These are phyloP conservation scores for Lathyrus tuberosus DNA, from an alignment of 306 rosid species.

Conservation along the genomic window DNA sequence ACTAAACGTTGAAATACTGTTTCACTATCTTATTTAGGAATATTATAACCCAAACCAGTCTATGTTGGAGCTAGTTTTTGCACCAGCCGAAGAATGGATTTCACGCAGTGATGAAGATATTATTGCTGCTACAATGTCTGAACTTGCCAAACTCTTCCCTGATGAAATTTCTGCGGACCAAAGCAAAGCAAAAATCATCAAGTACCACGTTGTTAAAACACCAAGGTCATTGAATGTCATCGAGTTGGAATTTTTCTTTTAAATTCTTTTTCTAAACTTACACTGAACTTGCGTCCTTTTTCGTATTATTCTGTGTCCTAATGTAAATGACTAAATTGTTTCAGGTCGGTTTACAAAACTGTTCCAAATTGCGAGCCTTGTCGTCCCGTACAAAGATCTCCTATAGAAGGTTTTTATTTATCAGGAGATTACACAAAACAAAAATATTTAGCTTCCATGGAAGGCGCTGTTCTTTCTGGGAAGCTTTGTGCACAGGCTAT, in stretches of 20 bases:
- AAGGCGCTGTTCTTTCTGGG: conserved; percentile 98
- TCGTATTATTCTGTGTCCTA: conserved; percentile 30
- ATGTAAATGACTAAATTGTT: conserved; percentile 13
- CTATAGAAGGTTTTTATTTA: conserved; percentile 88
- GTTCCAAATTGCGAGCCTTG: conserved; percentile 91
- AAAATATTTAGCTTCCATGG: conserved; percentile 97
- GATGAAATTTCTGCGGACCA: conserved; percentile 92
- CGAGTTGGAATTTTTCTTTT: conserved; percentile 26
- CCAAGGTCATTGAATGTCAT: conserved; percentile 68
- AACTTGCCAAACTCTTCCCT: conserved; percentile 93
- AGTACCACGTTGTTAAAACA: conserved; percentile 93
- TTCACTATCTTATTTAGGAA: conserved; percentile 58
- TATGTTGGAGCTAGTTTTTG: conserved; percentile 97
- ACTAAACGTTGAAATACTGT: conserved; percentile 9
- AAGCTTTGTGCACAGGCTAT: conserved; percentile 96
- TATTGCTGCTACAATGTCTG: conserved; percentile 89
- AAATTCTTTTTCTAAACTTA: conserved; percentile 14
- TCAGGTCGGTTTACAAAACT: conserved; percentile 93
- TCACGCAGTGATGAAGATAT: conserved; percentile 83
- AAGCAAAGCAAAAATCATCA: conserved; percentile 90
- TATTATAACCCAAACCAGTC: conserved; percentile 88
- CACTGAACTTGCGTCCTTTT: conserved; percentile 11
- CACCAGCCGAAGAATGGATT: conserved; percentile 98
- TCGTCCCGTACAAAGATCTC: conserved; percentile 92
- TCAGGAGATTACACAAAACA: conserved; percentile 98